phyloP scores from a whole-genome alignment of 129 eudicot species.

The Chrysanthemum lavandulifolium region DNA sequence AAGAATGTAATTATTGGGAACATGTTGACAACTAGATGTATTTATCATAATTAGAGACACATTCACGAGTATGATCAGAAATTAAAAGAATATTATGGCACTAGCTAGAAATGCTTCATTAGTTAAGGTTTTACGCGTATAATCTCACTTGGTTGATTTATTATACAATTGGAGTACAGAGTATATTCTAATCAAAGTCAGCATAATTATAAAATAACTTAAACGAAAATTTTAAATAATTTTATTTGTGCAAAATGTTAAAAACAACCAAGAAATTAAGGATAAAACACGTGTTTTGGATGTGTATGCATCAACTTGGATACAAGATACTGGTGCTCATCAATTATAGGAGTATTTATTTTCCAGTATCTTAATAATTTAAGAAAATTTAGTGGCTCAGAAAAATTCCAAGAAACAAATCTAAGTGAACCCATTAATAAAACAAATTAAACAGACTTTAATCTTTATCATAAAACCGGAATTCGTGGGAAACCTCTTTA shows the following conservation, averaged over 20 bases:
- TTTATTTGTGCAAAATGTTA: too few relatives aligned
- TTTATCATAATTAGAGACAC: slow-evolving; percentile 14
- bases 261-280: background rate
- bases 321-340: slow-evolving; percentile 6
- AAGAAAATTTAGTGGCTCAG: slow-evolving; percentile 1
- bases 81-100: slow-evolving; percentile 20
- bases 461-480: background rate
- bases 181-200: slow-evolving; percentile 1
- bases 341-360: too few relatives aligned
- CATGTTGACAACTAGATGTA: slow-evolving; percentile 36
- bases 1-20: slow-evolving; percentile 10
- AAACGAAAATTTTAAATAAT: too few relatives aligned
- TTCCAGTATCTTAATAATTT: background rate
- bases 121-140: slow-evolving; percentile 15
- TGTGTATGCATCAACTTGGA: slow-evolving; percentile 10
- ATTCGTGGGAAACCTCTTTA: background rate
- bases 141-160: background rate
- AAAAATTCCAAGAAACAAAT: background rate
- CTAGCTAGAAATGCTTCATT: slow-evolving; percentile 4
- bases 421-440: background rate
- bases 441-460: too few relatives aligned
- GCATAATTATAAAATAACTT: too few relatives aligned
- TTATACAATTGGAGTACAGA: background rate
- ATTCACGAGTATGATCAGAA: slow-evolving; percentile 23
- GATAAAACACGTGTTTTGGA: slow-evolving; percentile 6